Percentiles rank a stretch among this genome's conserved stretches.
These are phyloP conservation scores for Phytomonas francai DNA, from an alignment of 208 protist species.

Conservation along the genomic window DNA sequence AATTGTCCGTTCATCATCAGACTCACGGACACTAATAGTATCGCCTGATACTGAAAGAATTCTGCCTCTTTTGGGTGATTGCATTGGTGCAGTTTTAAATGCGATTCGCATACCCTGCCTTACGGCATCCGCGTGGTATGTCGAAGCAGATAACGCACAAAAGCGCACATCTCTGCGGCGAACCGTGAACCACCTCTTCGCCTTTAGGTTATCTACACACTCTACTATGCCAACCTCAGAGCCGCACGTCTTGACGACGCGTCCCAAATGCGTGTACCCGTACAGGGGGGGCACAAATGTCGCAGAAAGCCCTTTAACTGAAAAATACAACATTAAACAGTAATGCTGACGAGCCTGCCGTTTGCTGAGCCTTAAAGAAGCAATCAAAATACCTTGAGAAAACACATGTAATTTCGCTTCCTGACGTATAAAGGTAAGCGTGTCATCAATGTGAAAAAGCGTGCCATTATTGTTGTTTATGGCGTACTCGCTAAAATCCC, in stretches of 20 bases:
- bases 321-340: constrained; percentile 64
- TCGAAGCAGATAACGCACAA: constrained; percentile 55
- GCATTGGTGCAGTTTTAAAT: constrained; percentile 48
- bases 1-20: constrained; percentile 42
- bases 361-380: constrained; percentile 17
- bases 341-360: constrained; percentile 24
- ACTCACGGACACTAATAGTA: constrained; percentile 46
- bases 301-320: constrained; percentile 53
- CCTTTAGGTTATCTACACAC: constrained; percentile 9
- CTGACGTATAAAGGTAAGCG: constrained; percentile 50
- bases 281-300: constrained; percentile 67
- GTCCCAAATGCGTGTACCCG: constrained; percentile 61
- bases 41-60: constrained; percentile 25
- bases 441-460: constrained; percentile 78
- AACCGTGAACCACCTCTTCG: constrained; percentile 28
- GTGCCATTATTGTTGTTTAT: constrained; percentile 23
- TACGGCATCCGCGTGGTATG: constrained; percentile 11
- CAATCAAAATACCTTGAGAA: constrained; percentile 30
- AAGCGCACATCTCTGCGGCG: constrained; percentile 63
- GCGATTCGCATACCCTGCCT: constrained; percentile 40
- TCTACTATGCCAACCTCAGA: constrained; percentile 69
- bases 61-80: constrained; percentile 49
- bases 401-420: constrained; percentile 31
- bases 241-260: constrained; percentile 42
- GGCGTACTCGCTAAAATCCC: constrained; percentile 37